Base-by-base conservation (phyloP, 148 eudicot species). In the Spergularia bocconei region DNA sequence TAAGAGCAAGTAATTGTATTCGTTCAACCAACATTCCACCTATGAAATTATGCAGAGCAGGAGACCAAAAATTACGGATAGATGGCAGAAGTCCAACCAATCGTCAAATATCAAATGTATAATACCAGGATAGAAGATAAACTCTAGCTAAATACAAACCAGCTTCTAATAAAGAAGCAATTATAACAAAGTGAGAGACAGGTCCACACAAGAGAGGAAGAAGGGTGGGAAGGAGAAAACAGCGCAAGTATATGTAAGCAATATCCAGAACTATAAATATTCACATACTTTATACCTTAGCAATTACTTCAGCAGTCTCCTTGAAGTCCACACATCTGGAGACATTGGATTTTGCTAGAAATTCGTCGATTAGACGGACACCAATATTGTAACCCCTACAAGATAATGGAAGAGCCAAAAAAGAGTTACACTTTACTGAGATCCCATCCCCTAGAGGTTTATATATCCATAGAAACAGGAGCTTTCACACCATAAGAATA, bases 351-450 rank as follows among this genome's bases (percentile, higher is more conserved):
- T 95, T 95, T 11, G 99, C 97, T 36, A 95, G 84, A 76, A 95
- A 92, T 79, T 95, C 97, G 41, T 95, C 99, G 74, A 95, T 85
- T 51, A 95, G 85, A 33, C 99, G 88, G 39, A 92, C 81, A 47
- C 99, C 99, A 66, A 95, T 95, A 73, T 95, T 95, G 78, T 92
- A 95, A 68, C 99, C 99, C 99, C 99, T 95, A 83, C 77, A 84
- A 76, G 21, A 71, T 47, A 61, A 72, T 48, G 13, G 60, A 57
- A 71, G 51, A 71, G 52, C 15, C 17, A 68, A 61, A 17, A 19
- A 70, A 74, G 38, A 70, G 44, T 75, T 19, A 69, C 61, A 65
- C 15, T 68, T 65, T 71, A 58, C 20, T 29, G 50, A 72, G 2
- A 17, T 16, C 33, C 39, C 36, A 72, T n/a, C 58, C 44, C 53